phyloP scores from a whole-genome alignment of 768 basidiomycete species.

The Phaffia australis region DNA sequence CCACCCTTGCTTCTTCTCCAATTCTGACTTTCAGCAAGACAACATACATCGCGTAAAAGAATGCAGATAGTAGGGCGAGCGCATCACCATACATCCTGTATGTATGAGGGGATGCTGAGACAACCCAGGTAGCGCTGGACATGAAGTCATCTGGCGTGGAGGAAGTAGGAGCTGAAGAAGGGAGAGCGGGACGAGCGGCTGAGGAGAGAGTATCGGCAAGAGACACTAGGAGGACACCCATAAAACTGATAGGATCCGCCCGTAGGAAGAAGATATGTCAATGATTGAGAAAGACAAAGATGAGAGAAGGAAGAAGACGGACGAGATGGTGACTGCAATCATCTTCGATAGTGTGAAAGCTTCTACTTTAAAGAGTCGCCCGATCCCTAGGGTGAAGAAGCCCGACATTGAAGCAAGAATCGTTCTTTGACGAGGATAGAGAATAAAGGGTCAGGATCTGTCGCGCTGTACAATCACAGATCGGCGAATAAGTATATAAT shows the following conservation, averaged over 20 bases:
- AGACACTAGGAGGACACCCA: constrained; percentile 79
- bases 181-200: constrained; percentile 21
- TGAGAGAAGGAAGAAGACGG: constrained; percentile 26
- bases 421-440: constrained; percentile 1
- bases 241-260: constrained; percentile 46
- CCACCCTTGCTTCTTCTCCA: constrained; percentile 64
- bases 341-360: constrained; percentile 60
- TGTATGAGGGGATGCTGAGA: constrained; percentile 21
- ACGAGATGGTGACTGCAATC: constrained; percentile 70
- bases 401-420: constrained; percentile 44
- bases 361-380: constrained; percentile 73
- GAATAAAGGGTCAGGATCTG: neutral
- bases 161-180: constrained; percentile 27
- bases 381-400: constrained; percentile 82
- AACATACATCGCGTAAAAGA: constrained; percentile 81
- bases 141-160: constrained; percentile 21
- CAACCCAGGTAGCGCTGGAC: constrained; percentile 21
- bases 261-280: constrained; percentile 1
- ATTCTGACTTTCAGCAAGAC: constrained; percentile 81
- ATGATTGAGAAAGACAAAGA: constrained; percentile 8
- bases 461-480: constrained; percentile 4
- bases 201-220: constrained; percentile 58
- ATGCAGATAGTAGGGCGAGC: constrained; percentile 72
- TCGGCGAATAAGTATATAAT: constrained; percentile 2
- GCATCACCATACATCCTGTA: constrained; percentile 50